Evolutionary conservation across 768 basidiomycete species (phyloP).

Genomic region (Mycena crocata): DNA sequence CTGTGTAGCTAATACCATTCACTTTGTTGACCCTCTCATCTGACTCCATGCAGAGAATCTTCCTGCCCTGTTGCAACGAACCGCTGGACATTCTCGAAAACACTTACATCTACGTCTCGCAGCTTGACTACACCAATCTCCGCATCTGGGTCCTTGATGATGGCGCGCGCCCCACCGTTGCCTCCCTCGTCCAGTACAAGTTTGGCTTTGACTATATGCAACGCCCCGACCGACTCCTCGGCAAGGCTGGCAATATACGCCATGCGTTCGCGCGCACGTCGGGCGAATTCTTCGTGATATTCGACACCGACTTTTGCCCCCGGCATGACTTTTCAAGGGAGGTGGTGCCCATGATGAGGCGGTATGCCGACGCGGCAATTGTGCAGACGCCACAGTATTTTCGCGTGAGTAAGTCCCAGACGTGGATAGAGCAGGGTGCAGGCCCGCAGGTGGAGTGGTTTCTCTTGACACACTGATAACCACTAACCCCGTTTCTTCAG

Average conservation of each 20-base stretch:
- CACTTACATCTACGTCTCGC: constrained; percentile 44
- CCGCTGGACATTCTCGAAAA: constrained; percentile 45
- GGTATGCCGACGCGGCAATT: constrained; percentile 39
- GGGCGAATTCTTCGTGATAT: constrained; percentile 45
- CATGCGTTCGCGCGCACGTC: constrained; percentile 41
- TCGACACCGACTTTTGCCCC: constrained; percentile 46
- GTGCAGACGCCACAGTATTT: constrained; percentile 46
- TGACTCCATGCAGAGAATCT: constrained; percentile 34
- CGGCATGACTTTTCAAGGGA: constrained; percentile 41
- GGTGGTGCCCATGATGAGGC: constrained; percentile 40
- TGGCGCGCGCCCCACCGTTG: constrained; percentile 39
- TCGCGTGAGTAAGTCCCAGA: constrained; percentile 37
- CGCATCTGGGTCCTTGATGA: constrained; percentile 44
- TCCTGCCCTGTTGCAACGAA: constrained; percentile 44
- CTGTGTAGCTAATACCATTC: not conserved
- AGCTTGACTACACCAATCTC: constrained; percentile 41
- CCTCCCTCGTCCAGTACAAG: constrained; percentile 35
- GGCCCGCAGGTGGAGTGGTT: constrained; percentile 40
- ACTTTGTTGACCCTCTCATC: not conserved
- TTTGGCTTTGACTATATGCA: constrained; percentile 41
- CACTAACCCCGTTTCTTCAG: too few relatives aligned
- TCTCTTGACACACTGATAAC: too few relatives aligned
- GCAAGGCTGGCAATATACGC: constrained; percentile 44
- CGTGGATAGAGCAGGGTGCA: constrained; percentile 45
- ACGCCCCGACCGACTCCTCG: constrained; percentile 41